Conservation (phyloP, 768 basidiomycete species). For the Calvatia gigantea region DNA sequence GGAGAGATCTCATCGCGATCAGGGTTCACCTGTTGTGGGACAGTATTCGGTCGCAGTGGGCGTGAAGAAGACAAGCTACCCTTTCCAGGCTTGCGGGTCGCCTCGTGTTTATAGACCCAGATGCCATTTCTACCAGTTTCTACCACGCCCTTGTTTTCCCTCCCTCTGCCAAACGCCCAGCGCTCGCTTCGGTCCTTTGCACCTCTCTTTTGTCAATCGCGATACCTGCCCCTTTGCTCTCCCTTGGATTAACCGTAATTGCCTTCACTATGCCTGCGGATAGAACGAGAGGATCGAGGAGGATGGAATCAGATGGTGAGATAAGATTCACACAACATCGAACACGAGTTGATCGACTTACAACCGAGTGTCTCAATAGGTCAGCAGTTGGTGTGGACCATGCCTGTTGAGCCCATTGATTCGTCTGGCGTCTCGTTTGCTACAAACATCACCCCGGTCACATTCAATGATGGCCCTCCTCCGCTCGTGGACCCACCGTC, state of each 20-base stretch:
- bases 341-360: conserved; percentile 4
- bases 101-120: conserved; percentile 30
- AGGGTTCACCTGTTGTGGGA: conserved; percentile 20
- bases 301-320: conserved; percentile 23
- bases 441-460: conserved; percentile 20
- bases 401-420: conserved; percentile 22
- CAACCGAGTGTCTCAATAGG: conserved; percentile 16
- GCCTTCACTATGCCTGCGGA: conserved; percentile 27
- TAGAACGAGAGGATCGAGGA: conserved; percentile 24
- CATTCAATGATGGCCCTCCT: conserved; percentile 24
- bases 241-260: neutral
- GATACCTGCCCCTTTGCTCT: neutral
- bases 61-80: conserved; percentile 13
- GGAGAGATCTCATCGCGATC: conserved; percentile 30
- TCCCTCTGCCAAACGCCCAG: conserved; percentile 15
- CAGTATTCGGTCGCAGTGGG: conserved; percentile 14
- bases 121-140: conserved; percentile 21
- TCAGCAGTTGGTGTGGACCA: conserved; percentile 28
- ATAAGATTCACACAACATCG: conserved; percentile 3
- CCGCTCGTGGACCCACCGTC: conserved; percentile 24
- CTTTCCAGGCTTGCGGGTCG: conserved; percentile 23
- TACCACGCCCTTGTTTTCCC: conserved; percentile 18
- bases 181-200: conserved; percentile 8
- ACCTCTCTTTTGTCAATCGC: conserved; percentile 10
- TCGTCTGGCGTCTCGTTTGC: conserved; percentile 20